Percentiles rank a stretch among this genome's conserved stretches.
Evolutionary conservation across 352 stramenopile genomes (phyloP).

Genomic region (Phytophthora tubulina): DNA sequence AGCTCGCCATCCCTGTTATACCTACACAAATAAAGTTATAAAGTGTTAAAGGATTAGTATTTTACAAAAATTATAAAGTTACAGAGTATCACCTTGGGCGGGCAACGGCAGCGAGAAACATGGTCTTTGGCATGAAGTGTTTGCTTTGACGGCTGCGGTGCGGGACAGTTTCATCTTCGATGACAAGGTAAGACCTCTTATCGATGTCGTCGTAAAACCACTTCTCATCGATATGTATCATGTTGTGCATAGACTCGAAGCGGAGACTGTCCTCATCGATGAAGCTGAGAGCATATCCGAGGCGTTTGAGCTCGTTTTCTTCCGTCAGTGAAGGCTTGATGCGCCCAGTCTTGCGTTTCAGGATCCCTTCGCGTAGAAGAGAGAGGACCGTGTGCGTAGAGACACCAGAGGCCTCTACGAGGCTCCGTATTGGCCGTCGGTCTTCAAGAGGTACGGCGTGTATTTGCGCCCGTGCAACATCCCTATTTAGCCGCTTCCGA

Average conservation of each 20-base stretch:
- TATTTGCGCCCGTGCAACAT: too few relatives aligned
- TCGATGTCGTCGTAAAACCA: neutral
- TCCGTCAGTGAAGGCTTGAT: too few relatives aligned
- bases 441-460: too few relatives aligned
- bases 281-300: neutral
- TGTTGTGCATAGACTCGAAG: neutral
- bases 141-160: neutral
- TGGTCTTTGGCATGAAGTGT: neutral
- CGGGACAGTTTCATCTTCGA: neutral
- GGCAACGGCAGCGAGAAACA: conserved; percentile 1
- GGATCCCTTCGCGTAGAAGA: too few relatives aligned
- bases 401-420: too few relatives aligned
- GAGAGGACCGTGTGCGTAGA: too few relatives aligned
- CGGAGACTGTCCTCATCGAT: neutral
- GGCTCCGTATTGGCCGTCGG: too few relatives aligned
- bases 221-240: neutral
- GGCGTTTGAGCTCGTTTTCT: too few relatives aligned
- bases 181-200: neutral
- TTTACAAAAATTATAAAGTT: neutral
- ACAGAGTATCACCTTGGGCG: neutral
- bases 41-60: neutral
- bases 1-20: neutral
- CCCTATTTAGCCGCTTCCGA: too few relatives aligned
- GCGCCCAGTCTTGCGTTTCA: too few relatives aligned
- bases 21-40: neutral